These are phyloP conservation scores for Aspergillus nanangensis DNA, from an alignment of 495 filamentous ascomycete species.

Conservation along the genomic window DNA sequence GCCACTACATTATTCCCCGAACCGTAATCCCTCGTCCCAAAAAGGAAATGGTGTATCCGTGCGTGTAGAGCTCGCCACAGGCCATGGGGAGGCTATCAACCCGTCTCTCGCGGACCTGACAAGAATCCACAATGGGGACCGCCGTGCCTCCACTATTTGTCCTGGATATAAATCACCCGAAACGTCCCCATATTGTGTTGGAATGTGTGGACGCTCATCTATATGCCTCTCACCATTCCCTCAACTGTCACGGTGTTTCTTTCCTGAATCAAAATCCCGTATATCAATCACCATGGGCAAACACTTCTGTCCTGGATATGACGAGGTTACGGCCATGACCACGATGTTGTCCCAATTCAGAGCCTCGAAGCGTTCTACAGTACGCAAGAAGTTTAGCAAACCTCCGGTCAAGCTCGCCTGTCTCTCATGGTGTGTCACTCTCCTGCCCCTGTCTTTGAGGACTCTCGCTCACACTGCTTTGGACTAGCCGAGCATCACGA, in stretches of 20 bases:
- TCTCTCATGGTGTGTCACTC: background rate
- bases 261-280: background rate
- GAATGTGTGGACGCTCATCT: background rate
- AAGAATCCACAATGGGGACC: background rate
- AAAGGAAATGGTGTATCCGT: background rate
- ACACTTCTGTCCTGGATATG: background rate
- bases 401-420: background rate
- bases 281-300: background rate
- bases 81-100: background rate
- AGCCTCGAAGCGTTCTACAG: background rate
- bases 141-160: background rate
- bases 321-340: background rate
- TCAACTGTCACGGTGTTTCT: background rate
- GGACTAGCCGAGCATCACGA: slow-evolving; percentile 50
- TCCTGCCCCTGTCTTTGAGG: background rate
- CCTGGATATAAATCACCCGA: background rate
- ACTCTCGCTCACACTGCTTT: background rate
- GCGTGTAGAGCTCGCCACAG: background rate
- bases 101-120: background rate
- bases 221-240: background rate
- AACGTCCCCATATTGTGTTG: background rate
- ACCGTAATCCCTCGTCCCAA: background rate
- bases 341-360: background rate
- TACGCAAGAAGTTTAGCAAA: background rate
- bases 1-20: background rate